Base-by-base conservation (phyloP, 2,329 filamentous ascomycete genomes). In the Epicoccum sorghinum region DNA sequence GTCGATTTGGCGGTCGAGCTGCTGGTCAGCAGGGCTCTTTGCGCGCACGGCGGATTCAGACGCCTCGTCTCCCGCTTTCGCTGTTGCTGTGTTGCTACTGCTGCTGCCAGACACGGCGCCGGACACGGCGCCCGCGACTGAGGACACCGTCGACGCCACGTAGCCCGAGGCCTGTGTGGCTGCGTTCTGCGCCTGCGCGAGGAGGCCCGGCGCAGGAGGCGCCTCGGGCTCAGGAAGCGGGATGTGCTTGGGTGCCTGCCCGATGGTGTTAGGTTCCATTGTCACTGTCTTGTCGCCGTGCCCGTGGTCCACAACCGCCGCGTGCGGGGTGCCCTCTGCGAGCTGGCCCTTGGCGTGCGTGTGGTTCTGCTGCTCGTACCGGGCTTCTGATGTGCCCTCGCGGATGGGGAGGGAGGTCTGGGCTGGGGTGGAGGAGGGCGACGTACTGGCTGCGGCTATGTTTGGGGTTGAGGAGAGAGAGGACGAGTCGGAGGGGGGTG, bases 221-320 rank as follows among this genome's bases (percentile, higher is more conserved):
- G 76, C 68, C 44, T 72, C 66, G 8, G 67, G 66, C 45, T 68
- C 65, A 3, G 65, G 64, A 32, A 77, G 62, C 0, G 75, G 70
- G 30, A 76, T 74, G 43, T 80, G 78, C 62, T 82, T 82, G 7
- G 78, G 76, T 43, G 78, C 79, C 60, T 82, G 79, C 3, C 79
- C 78, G 24, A 81, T 72, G 9, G 79, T 82, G 46, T 66, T 65
- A 12, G 79, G 77, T 58, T 82, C 79, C 72, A 81, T 79, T 5
- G 78, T 75, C 7, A 71, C 68, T 12, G 76, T 77, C 60, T 76
- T 77, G 52, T 79, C 77, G 45, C 79, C 78, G 55, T 77, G 64
- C 12, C 75, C 76, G 53, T 80, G 75, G 47, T 76, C 66, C 22
- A 73, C 72, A 6, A 72, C 62, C 4, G 75, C 72, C 5, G 65